Percentiles rank a stretch among this genome's conserved stretches.
phyloP scores from a whole-genome alignment of 75 land plant species.

The Ceratopteris richardii region DNA sequence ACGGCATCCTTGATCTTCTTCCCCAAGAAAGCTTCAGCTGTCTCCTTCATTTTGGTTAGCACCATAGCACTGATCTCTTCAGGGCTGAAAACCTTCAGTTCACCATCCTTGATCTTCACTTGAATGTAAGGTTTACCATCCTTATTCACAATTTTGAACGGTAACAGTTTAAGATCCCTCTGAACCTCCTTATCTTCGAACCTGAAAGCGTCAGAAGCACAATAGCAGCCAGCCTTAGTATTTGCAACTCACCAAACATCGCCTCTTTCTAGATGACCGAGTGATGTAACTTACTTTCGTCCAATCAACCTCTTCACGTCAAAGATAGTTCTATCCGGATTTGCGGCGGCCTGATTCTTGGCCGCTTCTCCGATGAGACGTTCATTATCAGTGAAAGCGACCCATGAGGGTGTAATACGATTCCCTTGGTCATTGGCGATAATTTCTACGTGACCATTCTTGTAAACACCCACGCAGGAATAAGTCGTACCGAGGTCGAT shows the following conservation, averaged over 20 bases:
- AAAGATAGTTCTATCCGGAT: constrained; percentile 66
- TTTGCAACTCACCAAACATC: neutral
- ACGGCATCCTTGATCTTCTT: constrained; percentile 81
- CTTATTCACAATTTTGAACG: constrained; percentile 81
- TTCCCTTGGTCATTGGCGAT: constrained; percentile 87
- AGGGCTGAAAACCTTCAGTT: constrained; percentile 60
- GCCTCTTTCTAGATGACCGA: neutral
- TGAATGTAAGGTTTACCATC: constrained; percentile 83
- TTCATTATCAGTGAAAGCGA: constrained; percentile 72
- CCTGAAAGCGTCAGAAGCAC: constrained; percentile 27
- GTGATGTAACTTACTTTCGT: constrained; percentile 47
- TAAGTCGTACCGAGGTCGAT: constrained; percentile 83
- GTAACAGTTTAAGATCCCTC: constrained; percentile 73
- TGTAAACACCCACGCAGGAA: constrained; percentile 84
- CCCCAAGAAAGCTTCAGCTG: constrained; percentile 89
- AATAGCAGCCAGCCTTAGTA: neutral
- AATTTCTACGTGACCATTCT: constrained; percentile 83
- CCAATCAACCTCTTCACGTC: constrained; percentile 80
- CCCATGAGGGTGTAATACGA: constrained; percentile 85
- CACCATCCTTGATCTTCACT: constrained; percentile 75
- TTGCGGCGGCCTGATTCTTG: constrained; percentile 81
- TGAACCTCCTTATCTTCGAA: constrained; percentile 89
- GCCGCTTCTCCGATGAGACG: constrained; percentile 79
- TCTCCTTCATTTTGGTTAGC: constrained; percentile 83
- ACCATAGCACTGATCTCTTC: constrained; percentile 75